Percentiles rank a stretch among this genome's conserved stretches.
phyloP scores from a whole-genome alignment of 164 flowering plant genomes.

The Brasenia schreberi region DNA sequence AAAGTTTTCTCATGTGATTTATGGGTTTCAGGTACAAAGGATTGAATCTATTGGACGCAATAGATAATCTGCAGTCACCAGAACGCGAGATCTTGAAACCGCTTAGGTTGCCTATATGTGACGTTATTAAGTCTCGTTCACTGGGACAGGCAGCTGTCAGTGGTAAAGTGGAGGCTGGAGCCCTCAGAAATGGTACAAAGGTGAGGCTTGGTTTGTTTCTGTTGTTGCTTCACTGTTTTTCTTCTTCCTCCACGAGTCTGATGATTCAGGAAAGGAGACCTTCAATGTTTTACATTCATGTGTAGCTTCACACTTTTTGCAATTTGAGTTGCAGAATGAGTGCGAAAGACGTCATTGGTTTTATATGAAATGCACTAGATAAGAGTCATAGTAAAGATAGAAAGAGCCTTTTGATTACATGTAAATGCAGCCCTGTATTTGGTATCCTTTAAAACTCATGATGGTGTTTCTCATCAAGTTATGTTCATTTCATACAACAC shows the following conservation, averaged over 20 bases:
- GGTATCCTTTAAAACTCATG: background rate
- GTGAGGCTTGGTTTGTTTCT: conserved; percentile 18
- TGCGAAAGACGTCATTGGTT: background rate
- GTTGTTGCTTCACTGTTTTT: background rate
- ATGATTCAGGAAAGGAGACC: background rate
- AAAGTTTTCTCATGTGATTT: background rate
- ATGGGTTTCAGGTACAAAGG: conserved; percentile 69
- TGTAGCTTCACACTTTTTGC: no score
- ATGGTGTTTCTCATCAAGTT: background rate
- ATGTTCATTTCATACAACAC: background rate
- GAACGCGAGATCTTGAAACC: conserved; percentile 71
- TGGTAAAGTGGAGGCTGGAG: conserved; percentile 94
- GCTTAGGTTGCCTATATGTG: conserved; percentile 89
- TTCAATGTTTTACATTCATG: background rate
- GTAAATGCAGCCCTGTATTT: no score
- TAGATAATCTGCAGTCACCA: conserved; percentile 74
- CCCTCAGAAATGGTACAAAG: conserved; percentile 71
- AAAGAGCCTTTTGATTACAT: no score
- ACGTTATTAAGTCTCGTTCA: conserved; percentile 48
- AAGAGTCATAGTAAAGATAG: no score
- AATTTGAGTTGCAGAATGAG: background rate
- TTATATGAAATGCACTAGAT: background rate
- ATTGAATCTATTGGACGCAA: conserved; percentile 61
- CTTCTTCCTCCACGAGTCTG: background rate
- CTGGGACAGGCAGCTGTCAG: conserved; percentile 59